Evolutionary conservation across 345 rosid genomes (phyloP).

Genomic region (Limnanthes douglasii): DNA sequence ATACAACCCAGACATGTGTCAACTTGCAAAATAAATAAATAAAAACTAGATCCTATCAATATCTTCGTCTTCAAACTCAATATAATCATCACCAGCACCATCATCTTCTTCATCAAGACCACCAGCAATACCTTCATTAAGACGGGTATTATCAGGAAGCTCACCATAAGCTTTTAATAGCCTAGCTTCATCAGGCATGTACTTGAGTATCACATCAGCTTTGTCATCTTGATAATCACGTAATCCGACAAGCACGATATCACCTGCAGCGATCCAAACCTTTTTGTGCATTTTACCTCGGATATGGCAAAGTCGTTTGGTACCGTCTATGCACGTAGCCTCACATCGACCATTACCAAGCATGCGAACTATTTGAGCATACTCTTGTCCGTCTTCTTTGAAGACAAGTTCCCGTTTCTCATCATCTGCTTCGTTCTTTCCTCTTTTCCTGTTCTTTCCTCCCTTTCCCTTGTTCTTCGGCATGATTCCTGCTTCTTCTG

Average conservation of each 20-base stretch:
- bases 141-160: constrained; percentile 49
- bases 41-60: constrained; percentile 46
- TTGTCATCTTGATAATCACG: constrained; percentile 77
- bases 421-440: constrained; percentile 67
- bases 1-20: constrained; percentile 7
- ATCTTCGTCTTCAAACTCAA: constrained; percentile 72
- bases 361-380: constrained; percentile 61
- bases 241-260: constrained; percentile 61
- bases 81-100: constrained; percentile 34
- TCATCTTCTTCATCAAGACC: constrained; percentile 57
- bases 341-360: constrained; percentile 67
- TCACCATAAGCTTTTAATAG: constrained; percentile 60
- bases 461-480: constrained; percentile 84
- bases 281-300: constrained; percentile 83
- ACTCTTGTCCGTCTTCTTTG: constrained; percentile 69
- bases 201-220: constrained; percentile 72
- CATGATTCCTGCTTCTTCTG: constrained; percentile 29
- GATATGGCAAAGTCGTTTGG: constrained; percentile 59
- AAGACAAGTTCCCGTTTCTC: constrained; percentile 67
- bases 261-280: constrained; percentile 79
- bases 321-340: constrained; percentile 50
- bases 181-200: constrained; percentile 72
- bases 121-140: constrained; percentile 56
- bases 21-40: constrained; percentile 7
- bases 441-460: constrained; percentile 84